Evolutionary conservation across 1,139 yeast species (phyloP), one percentile per base, ranked within the genome.

Genomic region (Diutina scorzettiae): DNA sequence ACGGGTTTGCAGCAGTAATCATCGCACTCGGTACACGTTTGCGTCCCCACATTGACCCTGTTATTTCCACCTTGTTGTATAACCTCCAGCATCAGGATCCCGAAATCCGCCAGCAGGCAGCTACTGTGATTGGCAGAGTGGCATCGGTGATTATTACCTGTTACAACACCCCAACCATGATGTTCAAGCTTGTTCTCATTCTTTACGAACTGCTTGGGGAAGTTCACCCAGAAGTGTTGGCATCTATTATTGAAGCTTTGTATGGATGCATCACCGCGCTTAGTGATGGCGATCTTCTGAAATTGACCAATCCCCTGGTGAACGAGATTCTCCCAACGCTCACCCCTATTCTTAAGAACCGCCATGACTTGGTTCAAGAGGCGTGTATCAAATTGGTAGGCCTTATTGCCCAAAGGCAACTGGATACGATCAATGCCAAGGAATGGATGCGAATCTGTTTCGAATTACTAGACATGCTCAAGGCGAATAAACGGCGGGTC

Each of bases 401-500:
- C 2, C 66, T 78, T 40, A 82, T 91, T 43, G 96, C 97, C 0
- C 76, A 73, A 43, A 71, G 78, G 42, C 91, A 86, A n/a, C 79
- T 95, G 0, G 95, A 85, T 51, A 76, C 78, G 43, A 86, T 89
- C 19, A 79, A 89, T 42, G 95, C 96, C 2, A 78, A 86, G 47
- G 99, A 93, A 59, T 93, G 98, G 98, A 86, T 91, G 94, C 71
- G 98, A 47, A 85, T 91, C 25, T 85, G 96, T 53, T 87, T 85
- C 60, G 96, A 89, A 55, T 64, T 93, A 37, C 62, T 93, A 37
- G 98, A 91, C 50, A 78, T 91, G 78, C 69, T 93, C 47, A 87
- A 87, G 54, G 83, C 95, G 14, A 77, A 83, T n/a, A 76, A 75
- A 45, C 86, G 83, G 53, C 69, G 80, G 23, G 85, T 89, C 41